Evolutionary conservation across 1,139 yeast genomes (phyloP).

Genomic region (Suhomyces maxii): DNA sequence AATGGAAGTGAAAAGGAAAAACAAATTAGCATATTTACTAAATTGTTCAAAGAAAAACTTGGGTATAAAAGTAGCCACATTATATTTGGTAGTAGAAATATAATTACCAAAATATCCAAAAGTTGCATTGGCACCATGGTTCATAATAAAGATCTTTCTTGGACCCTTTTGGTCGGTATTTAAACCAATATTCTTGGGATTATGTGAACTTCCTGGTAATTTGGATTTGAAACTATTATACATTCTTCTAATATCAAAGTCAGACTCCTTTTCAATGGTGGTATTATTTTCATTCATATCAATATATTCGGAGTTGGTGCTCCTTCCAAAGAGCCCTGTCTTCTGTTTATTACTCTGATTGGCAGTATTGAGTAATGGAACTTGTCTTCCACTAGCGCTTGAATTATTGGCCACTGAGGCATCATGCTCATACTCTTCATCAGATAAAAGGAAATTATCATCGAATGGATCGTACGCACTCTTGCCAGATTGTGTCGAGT

Average conservation of each 20-base stretch:
- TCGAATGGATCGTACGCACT: slow-evolving; percentile 32
- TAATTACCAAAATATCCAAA: slow-evolving; percentile 76
- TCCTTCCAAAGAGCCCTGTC: slow-evolving; percentile 16
- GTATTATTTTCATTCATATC: slow-evolving; percentile 15
- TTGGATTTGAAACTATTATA: slow-evolving; percentile 47
- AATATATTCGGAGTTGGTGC: slow-evolving; percentile 15
- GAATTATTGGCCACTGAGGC: slow-evolving; percentile 4
- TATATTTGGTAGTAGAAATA: slow-evolving; percentile 95
- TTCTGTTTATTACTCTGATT: slow-evolving; percentile 17
- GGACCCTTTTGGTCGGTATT: slow-evolving; percentile 39
- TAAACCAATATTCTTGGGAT: slow-evolving; percentile 6
- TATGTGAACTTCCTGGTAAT: slow-evolving; percentile 21
- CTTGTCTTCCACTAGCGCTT: slow-evolving; percentile 22
- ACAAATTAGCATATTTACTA: slow-evolving; percentile 93
- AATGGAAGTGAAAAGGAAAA: slow-evolving; percentile 86
- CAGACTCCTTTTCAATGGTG: slow-evolving; percentile 22
- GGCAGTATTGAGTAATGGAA: slow-evolving; percentile 25
- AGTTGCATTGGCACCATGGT: slow-evolving; percentile 52
- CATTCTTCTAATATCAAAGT: slow-evolving; percentile 59
- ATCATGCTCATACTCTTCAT: slow-evolving; percentile 30
- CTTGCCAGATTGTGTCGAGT: background rate
- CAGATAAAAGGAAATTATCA: slow-evolving; percentile 37
- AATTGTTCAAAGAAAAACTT: slow-evolving; percentile 95
- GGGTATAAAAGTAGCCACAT: slow-evolving; percentile 88
- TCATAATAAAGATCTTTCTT: slow-evolving; percentile 69